A percentile compares a stretch with the other conserved stretches of the same genome.
Conservation (phyloP, 164 flowering plant genomes). For the Kalanchoe fedtschenkoi region DNA sequence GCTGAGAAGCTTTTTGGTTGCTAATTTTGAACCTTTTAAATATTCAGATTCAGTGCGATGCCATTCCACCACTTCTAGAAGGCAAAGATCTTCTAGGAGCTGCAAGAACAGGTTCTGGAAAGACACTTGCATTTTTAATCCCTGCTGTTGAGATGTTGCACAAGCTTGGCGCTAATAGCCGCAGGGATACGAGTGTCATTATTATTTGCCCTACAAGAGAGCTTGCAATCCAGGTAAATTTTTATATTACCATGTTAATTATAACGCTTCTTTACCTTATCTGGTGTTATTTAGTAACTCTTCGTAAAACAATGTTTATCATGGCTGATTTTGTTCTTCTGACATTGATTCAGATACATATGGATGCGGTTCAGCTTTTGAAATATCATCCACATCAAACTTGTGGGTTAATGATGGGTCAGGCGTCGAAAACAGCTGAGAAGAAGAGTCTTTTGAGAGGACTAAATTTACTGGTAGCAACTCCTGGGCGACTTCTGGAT, state of each 20-base stretch:
- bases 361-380: conserved; percentile 1
- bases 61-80: conserved; percentile 66
- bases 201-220: conserved; percentile 94
- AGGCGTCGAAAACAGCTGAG: conserved; percentile 1
- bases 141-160: conserved; percentile 82
- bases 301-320: neutral
- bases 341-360: neutral
- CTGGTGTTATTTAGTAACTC: too few relatives aligned
- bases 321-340: neutral
- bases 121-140: conserved; percentile 83
- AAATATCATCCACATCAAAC: neutral
- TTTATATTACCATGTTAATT: neutral
- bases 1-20: neutral
- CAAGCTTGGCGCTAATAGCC: conserved; percentile 42
- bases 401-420: conserved; percentile 4
- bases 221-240: conserved; percentile 79
- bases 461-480: conserved; percentile 1
- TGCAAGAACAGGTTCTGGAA: conserved; percentile 95
- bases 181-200: conserved; percentile 82
- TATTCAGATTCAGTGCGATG: conserved; percentile 73
- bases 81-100: conserved; percentile 93
- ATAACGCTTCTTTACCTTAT: neutral
- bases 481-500: conserved; percentile 7
- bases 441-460: conserved; percentile 1
- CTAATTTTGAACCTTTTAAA: neutral